Base-by-base conservation (phyloP, 2,329 filamentous ascomycete species). In the Aspergillus novoparasiticus region DNA sequence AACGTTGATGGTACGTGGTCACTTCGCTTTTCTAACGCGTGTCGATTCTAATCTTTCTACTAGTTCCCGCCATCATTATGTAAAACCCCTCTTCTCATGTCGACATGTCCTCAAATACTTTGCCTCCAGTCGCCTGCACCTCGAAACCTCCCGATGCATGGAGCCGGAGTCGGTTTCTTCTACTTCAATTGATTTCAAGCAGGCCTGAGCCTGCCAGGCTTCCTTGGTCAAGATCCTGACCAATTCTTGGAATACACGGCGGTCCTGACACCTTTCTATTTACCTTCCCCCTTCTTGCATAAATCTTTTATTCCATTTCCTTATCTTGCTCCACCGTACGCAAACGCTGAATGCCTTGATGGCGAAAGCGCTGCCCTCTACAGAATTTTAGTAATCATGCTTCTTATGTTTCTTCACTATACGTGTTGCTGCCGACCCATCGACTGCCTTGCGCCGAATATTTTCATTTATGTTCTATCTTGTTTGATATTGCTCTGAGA, bases 1-100 rank as follows among this genome's bases (percentile, higher is more conserved):
- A 99, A 99, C 80, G 92, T 99, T 73, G 95, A 99, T 80, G 87
- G 86, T 87, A 79, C 81, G 84, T 78, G 60, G 14, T 26, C 9
- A 5, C n/a, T 2, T 19, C 6, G 6, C 14, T 5, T 14, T 23
- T 8, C 12, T 8, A 30, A 1, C 23, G 2, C 23, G 50, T n/a
- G 16, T 9, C 1, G 51, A 32, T 6, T n/a, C 19, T 61, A 46
- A 62, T 63, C 58, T 66, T 32, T 53, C 68, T 43, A 30, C 9
- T 26, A 82, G 80, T 81, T 66, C 80, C 80, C 58, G 80, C 80
- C 19, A 82, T 82, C 67, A 82, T 82, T 74, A 82, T 82, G 80
- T 82, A 80, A 81, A 64, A 48, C 50, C 57, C 57, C 59, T 65
- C 55, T 63, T 74, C 48, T 51, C 71, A 72, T 66, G 71, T 73